Evolutionary conservation across 208 protist genomes (phyloP).

Genomic region (Trichomonas gallinae): DNA sequence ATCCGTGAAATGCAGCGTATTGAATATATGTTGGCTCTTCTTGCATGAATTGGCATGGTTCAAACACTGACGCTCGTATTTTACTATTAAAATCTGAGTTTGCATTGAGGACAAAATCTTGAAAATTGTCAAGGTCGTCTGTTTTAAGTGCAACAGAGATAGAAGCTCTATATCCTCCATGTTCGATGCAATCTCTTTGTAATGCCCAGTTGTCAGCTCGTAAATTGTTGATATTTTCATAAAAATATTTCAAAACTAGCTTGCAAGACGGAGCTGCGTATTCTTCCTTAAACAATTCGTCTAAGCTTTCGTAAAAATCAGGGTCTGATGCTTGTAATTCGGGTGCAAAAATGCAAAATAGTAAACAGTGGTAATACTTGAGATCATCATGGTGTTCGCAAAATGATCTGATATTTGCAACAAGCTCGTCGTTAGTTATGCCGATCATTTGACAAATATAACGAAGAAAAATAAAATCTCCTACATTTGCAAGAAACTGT

Average conservation of each 20-base stretch:
- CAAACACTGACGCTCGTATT: not conserved
- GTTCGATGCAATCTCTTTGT: not conserved
- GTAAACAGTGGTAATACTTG: not conserved
- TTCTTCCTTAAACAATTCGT: not conserved
- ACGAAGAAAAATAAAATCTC: not conserved
- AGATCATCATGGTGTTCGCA: not conserved
- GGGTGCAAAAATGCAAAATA: not conserved
- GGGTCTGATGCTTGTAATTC: not conserved
- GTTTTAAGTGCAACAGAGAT: not conserved
- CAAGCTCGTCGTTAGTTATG: not conserved
- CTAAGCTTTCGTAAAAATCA: not conserved
- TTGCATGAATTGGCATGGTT: not conserved
- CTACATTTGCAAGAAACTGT: not conserved
- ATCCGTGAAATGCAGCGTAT: not conserved
- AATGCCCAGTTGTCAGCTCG: not conserved
- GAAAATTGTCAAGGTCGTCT: not conserved
- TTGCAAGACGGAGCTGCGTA: not conserved
- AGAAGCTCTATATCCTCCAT: not conserved
- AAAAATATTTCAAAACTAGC: not conserved
- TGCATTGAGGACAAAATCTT: not conserved
- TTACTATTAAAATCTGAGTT: not conserved
- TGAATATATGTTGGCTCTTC: not conserved
- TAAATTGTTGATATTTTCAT: not conserved
- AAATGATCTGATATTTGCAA: not conserved
- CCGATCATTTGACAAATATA: not conserved